These are phyloP conservation scores for Erodium trifolium DNA, from an alignment of 441 rosid genomes.

Conservation along the genomic window DNA sequence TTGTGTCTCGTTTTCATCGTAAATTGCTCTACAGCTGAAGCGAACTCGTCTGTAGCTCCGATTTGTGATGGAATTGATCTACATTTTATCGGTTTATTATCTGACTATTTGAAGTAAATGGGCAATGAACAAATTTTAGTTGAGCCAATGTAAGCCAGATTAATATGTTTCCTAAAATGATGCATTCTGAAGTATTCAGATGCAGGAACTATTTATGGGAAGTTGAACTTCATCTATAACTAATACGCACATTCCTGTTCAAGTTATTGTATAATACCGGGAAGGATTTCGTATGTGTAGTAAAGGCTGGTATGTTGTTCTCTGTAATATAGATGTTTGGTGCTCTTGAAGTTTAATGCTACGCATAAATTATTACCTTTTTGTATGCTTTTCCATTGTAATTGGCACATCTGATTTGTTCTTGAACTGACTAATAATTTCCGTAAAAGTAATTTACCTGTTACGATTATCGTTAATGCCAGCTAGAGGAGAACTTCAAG, in stretches of 20 bases:
- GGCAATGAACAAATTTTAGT: not conserved
- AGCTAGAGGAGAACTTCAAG: constrained; percentile 72
- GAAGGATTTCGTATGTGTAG: not conserved
- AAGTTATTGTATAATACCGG: not conserved
- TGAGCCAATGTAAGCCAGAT: not conserved
- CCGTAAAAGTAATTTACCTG: not conserved
- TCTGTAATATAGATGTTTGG: not conserved
- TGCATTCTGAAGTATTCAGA: not conserved
- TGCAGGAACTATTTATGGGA: not conserved
- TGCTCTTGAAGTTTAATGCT: not conserved
- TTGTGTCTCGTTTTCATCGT: not conserved
- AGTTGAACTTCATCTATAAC: constrained; percentile 3
- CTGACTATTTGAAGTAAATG: constrained; percentile 4
- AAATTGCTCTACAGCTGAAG: not conserved
- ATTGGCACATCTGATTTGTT: not conserved
- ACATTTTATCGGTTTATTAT: not conserved
- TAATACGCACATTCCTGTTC: not conserved
- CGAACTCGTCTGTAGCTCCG: not conserved
- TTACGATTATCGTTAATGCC: constrained; percentile 16
- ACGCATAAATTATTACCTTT: not conserved
- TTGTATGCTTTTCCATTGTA: not conserved
- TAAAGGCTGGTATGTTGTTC: not conserved
- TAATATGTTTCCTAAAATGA: not conserved
- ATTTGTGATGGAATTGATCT: not conserved
- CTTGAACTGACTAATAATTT: not conserved